Evolutionary conservation across 495 filamentous ascomycete genomes (phyloP), one percentile per base, ranked within the genome.

Genomic region (Lophiotrema nucula): DNA sequence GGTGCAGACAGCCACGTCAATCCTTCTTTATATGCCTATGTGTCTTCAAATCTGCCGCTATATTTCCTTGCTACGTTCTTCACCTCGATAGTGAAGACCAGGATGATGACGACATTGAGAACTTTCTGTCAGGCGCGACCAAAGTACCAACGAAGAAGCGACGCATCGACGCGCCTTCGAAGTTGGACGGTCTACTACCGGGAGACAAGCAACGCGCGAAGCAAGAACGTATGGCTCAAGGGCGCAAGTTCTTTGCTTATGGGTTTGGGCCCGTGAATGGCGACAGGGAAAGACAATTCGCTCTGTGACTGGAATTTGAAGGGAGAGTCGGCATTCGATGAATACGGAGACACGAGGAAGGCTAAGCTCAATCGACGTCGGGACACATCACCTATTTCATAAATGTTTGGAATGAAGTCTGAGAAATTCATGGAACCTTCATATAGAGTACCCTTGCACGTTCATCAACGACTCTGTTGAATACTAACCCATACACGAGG

Each of bases 51-150:
- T 45, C 56, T 6, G 67, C 72, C 13, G 67, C 70, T 50, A 72
- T 77, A 18, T 49, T 75, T 12, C 72, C 73, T 2, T 73, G 72
- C 46, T 77, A 76, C 46, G 72, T 76, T 35, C 58, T 78, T 15
- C 73, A 76, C 42, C 66, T 72, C 19, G 72, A 73, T 47, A 67
- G 68, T 56, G 64, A 56, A 8, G 47, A 39, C 5, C 58, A 72
- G 15, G 68, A 70, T 35, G 21, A 44, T 8, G 25, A 61, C 16
- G 35, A 58, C 1, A 26, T 22, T 3, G 11, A 12, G 2, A 26
- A 49, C n/a, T 49, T 41, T 18, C 22, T 42, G 1, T 6, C 37
- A 4, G n/a, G n/a, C n/a, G n/a, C n/a, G n/a, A n/a, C n/a, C n/a
- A n/a, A n/a, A n/a, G n/a, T n/a, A n/a, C n/a, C n/a, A n/a, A n/a